phyloP scores from a whole-genome alignment of 768 basidiomycete species.

The Mycena filopes region DNA sequence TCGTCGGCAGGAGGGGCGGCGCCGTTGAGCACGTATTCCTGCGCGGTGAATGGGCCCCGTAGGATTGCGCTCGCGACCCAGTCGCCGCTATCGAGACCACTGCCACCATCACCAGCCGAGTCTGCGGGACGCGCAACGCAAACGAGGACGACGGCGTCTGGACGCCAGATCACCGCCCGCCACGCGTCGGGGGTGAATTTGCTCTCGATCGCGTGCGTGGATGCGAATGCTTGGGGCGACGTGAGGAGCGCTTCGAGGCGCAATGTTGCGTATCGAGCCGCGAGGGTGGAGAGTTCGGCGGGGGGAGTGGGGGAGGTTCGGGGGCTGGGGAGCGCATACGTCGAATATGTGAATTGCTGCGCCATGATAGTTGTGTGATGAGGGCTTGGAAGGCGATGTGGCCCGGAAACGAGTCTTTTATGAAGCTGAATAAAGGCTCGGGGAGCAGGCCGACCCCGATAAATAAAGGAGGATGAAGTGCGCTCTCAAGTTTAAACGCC shows the following conservation, averaged over 20 bases:
- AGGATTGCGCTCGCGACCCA: constrained; percentile 30
- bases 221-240: constrained; percentile 28
- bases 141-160: constrained; percentile 28
- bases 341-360: constrained; percentile 21
- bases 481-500: too few relatives aligned
- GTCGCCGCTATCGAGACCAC: not conserved
- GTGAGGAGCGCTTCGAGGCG: constrained; percentile 32
- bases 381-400: too few relatives aligned
- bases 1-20: constrained; percentile 8
- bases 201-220: constrained; percentile 27
- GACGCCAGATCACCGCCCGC: constrained; percentile 19
- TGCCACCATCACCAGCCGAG: not conserved
- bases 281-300: not conserved
- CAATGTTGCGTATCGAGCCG: constrained; percentile 18
- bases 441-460: too few relatives aligned
- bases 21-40: constrained; percentile 20
- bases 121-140: constrained; percentile 21
- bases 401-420: too few relatives aligned
- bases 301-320: constrained; percentile 17
- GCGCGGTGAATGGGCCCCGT: constrained; percentile 22
- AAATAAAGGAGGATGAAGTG: too few relatives aligned
- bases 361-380: not conserved
- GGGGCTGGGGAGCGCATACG: constrained; percentile 27
- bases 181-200: constrained; percentile 23
- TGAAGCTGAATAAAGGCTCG: too few relatives aligned